Conservation (phyloP, 83 land plant species). For the Picea mariana region DNA sequence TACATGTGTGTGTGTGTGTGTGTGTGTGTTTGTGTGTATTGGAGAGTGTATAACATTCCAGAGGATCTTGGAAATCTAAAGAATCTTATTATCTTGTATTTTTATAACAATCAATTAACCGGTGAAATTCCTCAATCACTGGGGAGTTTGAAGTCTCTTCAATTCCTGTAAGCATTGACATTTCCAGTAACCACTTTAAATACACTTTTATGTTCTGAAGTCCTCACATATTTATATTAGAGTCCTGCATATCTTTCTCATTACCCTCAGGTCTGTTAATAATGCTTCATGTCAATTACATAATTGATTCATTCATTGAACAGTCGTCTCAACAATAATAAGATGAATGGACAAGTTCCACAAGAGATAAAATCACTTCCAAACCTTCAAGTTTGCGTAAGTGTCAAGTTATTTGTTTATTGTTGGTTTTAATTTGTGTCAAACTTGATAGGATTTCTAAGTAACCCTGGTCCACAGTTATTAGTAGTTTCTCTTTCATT, state of each 20-base stretch:
- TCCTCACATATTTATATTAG: no score
- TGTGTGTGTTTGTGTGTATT: no score
- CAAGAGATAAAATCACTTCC: background rate
- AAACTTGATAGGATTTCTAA: no score
- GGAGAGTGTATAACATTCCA: no score
- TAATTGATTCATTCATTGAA: background rate
- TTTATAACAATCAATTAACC: conserved; percentile 54
- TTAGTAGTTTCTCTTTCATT: background rate
- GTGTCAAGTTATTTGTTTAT: background rate
- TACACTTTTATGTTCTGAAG: no score
- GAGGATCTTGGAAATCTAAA: conserved; percentile 73
- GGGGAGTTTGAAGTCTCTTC: conserved; percentile 70
- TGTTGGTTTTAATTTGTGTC: background rate
- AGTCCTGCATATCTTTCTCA: no score
- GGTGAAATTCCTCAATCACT: background rate
- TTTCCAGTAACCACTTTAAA: no score
- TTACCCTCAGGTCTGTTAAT: no score
- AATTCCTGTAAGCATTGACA: conserved; percentile 26
- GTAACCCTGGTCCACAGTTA: background rate
- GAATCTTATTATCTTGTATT: conserved; percentile 75
- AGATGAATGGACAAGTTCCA: background rate
- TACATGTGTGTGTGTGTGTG: no score
- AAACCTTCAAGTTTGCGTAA: background rate
- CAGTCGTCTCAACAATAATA: conserved; percentile 22
- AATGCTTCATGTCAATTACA: background rate